A percentile compares a stretch with the other conserved stretches of the same genome.
These are phyloP conservation scores for Cryptococcus sp. DNA, from an alignment of 1,284 basidiomycete genomes.

Conservation along the genomic window DNA sequence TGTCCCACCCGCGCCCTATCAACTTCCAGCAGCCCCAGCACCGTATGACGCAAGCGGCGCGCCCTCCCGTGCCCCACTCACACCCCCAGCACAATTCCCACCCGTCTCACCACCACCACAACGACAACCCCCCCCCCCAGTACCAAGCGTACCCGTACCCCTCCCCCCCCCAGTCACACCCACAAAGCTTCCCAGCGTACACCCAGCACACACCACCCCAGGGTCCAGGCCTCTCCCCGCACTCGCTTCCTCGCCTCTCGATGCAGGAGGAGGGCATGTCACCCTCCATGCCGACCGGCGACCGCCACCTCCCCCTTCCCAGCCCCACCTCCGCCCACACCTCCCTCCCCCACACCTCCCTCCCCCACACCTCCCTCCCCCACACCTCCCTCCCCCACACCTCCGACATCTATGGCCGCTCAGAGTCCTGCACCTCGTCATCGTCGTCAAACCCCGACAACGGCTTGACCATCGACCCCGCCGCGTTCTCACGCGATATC, in stretches of 20 bases:
- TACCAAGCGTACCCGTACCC: neutral
- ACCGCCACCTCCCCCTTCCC: neutral
- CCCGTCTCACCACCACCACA: constrained; percentile 5
- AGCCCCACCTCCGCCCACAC: no score
- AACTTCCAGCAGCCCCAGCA: constrained; percentile 21
- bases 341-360: constrained; percentile 1
- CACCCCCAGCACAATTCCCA: constrained; percentile 11
- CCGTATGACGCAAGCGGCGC: constrained; percentile 5
- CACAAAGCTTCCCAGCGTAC: no score
- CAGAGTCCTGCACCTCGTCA: neutral
- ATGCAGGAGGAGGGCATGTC: constrained; percentile 26
- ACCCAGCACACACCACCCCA: neutral
- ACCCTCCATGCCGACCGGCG: constrained; percentile 6
- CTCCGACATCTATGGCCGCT: neutral
- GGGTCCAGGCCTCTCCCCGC: neutral
- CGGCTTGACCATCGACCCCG: constrained; percentile 35
- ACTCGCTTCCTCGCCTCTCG: neutral
- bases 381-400: neutral
- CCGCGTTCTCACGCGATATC: constrained; percentile 41
- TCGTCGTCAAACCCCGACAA: constrained; percentile 14
- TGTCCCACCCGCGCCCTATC: constrained; percentile 10
- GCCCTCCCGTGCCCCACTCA: constrained; percentile 5
- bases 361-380: neutral
- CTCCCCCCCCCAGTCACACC: no score
- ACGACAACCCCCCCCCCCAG: constrained; percentile 4